Percentiles rank a stretch among this genome's conserved stretches.
These are phyloP conservation scores for Mycena galopus DNA, from an alignment of 768 basidiomycete species.

Conservation along the genomic window DNA sequence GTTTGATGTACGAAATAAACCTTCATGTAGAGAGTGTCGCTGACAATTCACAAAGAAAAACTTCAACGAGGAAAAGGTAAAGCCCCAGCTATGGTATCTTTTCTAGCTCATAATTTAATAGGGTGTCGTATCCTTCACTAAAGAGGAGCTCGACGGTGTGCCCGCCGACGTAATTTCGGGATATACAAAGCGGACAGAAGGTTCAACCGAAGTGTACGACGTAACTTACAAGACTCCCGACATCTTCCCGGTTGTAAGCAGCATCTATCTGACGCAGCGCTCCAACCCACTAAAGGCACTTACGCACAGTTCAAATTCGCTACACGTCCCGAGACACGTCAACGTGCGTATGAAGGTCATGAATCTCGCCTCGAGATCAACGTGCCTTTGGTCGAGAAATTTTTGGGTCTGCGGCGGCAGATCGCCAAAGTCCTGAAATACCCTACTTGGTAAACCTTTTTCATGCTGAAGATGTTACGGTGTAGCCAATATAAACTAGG, in stretches of 20 bases:
- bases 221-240: constrained; percentile 88
- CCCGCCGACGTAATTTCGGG: constrained; percentile 85
- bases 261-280: not conserved
- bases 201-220: constrained; percentile 70
- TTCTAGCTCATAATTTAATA: constrained; percentile 41
- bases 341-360: constrained; percentile 72
- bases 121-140: constrained; percentile 74
- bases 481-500: constrained; percentile 44
- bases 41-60: constrained; percentile 69
- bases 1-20: constrained; percentile 71
- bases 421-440: constrained; percentile 80
- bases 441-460: constrained; percentile 66
- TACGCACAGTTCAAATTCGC: constrained; percentile 81
- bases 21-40: not conserved
- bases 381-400: constrained; percentile 75
- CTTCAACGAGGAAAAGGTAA: constrained; percentile 84
- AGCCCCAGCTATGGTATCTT: not conserved
- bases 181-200: constrained; percentile 75
- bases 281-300: not conserved
- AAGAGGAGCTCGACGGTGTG: constrained; percentile 83
- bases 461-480: not conserved
- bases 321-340: constrained; percentile 75
- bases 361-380: constrained; percentile 80
- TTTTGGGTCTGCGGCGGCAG: constrained; percentile 76
- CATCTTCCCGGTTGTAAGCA: constrained; percentile 78